Percentiles rank a stretch among this genome's conserved stretches.
Conservation (phyloP, 495 filamentous ascomycete species). For the Halenospora varia region DNA sequence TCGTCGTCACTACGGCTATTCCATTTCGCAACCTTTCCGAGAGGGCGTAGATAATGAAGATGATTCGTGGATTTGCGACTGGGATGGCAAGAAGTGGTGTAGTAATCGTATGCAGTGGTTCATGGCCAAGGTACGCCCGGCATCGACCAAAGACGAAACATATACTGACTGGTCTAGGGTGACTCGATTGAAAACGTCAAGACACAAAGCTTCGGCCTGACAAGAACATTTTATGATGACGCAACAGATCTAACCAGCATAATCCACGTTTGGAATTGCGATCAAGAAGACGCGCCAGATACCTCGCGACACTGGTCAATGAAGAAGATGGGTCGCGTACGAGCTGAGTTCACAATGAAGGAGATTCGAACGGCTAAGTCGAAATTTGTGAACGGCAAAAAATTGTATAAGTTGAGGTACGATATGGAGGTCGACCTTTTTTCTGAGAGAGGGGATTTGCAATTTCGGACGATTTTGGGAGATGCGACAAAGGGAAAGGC, state of each 20-base stretch:
- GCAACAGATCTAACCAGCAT: not conserved
- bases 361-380: not conserved
- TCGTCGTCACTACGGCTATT: constrained; percentile 27
- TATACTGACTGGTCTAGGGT: not conserved
- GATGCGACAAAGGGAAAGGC: not conserved
- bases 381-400: not conserved
- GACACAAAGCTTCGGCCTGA: not conserved
- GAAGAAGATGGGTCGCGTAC: not conserved
- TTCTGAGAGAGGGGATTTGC: not conserved
- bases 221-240: not conserved
- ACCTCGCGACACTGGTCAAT: not conserved
- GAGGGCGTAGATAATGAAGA: constrained; percentile 8
- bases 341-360: not conserved
- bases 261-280: not conserved
- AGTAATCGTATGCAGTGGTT: constrained; percentile 16
- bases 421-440: not conserved
- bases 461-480: not conserved
- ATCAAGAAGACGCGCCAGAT: not conserved
- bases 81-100: not conserved
- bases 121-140: constrained; percentile 14
- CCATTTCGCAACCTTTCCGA: constrained; percentile 4
- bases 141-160: not conserved
- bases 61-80: constrained; percentile 8
- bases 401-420: not conserved
- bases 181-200: not conserved